A percentile compares a stretch with the other conserved stretches of the same genome.
Conservation (phyloP, 108 stramenopile species). For the Nannochloropsis oceanica region DNA sequence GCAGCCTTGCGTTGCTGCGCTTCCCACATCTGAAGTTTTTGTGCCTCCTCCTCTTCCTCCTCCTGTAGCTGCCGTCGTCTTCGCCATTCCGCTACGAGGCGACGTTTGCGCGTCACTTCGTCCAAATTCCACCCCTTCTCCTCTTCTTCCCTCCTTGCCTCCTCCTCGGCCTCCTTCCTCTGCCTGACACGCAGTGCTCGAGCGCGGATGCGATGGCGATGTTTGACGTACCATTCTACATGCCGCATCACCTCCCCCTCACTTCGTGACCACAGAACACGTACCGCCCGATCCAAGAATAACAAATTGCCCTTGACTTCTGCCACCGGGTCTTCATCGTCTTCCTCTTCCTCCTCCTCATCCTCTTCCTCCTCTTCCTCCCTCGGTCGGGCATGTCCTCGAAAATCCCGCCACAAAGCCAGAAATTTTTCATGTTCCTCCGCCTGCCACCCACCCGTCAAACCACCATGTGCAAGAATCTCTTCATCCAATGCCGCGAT, state of each 20-base stretch:
- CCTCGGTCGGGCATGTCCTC: too few species aligned
- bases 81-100: not conserved
- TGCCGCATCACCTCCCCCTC: not conserved
- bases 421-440: not conserved
- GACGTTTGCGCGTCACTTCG: not conserved
- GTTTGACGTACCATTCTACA: not conserved
- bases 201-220: not conserved
- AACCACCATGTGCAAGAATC: not conserved
- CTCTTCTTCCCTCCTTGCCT: not conserved
- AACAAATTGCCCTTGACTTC: not conserved
- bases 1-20: too few species aligned
- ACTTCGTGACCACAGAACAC: not conserved
- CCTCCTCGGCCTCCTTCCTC: not conserved
- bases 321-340: not conserved
- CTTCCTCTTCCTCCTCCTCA: not conserved
- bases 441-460: not conserved
- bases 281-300: not conserved
- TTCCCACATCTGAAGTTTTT: too few species aligned
- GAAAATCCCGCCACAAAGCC: not conserved
- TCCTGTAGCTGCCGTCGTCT: not conserved
- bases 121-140: not conserved
- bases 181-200: not conserved
- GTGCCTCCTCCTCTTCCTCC: not conserved
- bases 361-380: not conserved
- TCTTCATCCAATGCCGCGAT: not conserved